Evolutionary conservation across 2,329 filamentous ascomycete species (phyloP), one percentile per base, ranked within the genome.

Genomic region (Microdochium trichocladiopsis): DNA sequence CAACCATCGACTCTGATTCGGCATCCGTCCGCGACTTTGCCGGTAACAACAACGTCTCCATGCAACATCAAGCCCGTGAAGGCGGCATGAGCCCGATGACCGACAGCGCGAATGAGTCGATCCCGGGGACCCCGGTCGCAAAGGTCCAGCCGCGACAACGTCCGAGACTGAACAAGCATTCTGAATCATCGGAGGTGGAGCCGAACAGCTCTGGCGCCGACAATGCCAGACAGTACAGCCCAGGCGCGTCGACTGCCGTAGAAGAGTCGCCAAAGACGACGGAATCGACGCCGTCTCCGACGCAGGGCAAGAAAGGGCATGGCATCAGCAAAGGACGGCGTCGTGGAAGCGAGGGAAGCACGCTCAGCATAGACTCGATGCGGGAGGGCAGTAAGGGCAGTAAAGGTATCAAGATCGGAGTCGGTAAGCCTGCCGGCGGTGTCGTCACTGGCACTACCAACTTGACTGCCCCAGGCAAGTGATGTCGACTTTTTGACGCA

Each of bases 391-490:
- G 41, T 3, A 65, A 67, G 33, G 72, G 71, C 2, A 45, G 41
- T 3, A 65, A 67, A 33, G 72, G 71, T 2, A 76, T 75, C 52
- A 69, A 61, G 28, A 63, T 75, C 31, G 71, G 68, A 8, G 61
- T 66, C 5, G 65, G 70, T 24, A 71, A 63, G 53, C 66, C 66
- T 2, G 62, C 61, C 10, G 64, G 62, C 2, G 64, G 68, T 4
- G 61, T 72, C 1, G 65, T 72, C 43, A 72, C 69, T 47, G 61
- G 47, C 11, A 33, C 16, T 18, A 16, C 10, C 3, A 45, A 45
- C 21, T 21, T 45, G 41, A 11, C 28, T 8, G 28, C 14, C 8
- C 8, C 28, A 14, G 28, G 14, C 28, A 31, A 31, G 28, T 31
- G 28, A 31, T 8, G 8, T 31, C 28, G 8, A 31, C 8, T 8